Conservation (phyloP, 441 rosid species). For the Erysimum cheiri region DNA sequence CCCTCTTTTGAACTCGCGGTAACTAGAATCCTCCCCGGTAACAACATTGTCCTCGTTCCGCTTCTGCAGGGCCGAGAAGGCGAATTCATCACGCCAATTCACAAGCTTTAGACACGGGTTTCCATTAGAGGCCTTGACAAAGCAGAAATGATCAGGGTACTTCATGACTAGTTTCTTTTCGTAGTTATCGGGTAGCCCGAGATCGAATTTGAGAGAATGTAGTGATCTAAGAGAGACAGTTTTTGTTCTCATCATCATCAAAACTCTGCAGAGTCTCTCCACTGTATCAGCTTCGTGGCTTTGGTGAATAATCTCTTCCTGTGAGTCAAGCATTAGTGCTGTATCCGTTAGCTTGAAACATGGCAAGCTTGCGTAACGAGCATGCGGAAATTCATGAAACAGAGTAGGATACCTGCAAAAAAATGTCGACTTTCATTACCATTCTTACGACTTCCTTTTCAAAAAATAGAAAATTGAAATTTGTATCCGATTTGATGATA, state of each 20-base stretch:
- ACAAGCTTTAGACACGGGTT: conserved; percentile 61
- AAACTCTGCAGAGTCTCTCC: conserved; percentile 80
- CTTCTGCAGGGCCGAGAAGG: conserved; percentile 73
- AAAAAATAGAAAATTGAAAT: not conserved
- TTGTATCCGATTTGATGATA: conserved; percentile 27
- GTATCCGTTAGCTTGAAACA: conserved; percentile 89
- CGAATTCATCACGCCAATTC: conserved; percentile 68
- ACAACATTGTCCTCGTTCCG: conserved; percentile 54
- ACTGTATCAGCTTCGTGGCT: conserved; percentile 67
- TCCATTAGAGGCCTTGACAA: conserved; percentile 66
- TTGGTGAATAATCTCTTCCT: conserved; percentile 74
- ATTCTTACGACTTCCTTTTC: not conserved
- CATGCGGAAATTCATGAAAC: conserved; percentile 88
- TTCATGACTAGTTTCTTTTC: conserved; percentile 68
- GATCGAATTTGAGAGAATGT: conserved; percentile 86
- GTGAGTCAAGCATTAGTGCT: conserved; percentile 78
- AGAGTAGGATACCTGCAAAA: conserved; percentile 83
- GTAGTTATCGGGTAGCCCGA: conserved; percentile 83
- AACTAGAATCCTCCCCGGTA: conserved; percentile 51
- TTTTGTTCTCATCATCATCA: conserved; percentile 88
- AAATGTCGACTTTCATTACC: conserved; percentile 11
- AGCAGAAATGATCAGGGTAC: conserved; percentile 65
- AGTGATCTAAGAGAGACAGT: conserved; percentile 71
- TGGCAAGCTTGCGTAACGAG: conserved; percentile 78
- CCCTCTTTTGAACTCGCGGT: conserved; percentile 78